Percentiles rank a stretch among this genome's conserved stretches.
These are phyloP conservation scores for Ilyonectria destructans DNA, from an alignment of 2,329 filamentous ascomycete species.

Conservation along the genomic window DNA sequence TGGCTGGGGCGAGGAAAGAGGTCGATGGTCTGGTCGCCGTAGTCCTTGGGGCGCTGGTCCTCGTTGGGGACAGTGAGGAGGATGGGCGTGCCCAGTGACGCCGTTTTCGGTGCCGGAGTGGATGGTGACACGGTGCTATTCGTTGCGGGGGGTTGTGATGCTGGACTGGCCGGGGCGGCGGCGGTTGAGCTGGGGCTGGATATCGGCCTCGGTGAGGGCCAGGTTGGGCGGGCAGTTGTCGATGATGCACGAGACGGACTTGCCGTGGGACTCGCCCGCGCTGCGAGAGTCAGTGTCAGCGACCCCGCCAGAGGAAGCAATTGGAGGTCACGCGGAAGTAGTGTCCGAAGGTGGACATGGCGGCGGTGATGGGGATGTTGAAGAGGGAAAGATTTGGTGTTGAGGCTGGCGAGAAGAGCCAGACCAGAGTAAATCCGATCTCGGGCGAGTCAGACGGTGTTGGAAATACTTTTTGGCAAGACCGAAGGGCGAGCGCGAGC, in stretches of 20 bases:
- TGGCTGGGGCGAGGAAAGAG: conserved; percentile 92
- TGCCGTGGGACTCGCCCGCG: conserved; percentile 83
- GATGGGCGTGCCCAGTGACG: conserved; percentile 93
- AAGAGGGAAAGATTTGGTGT: conserved; percentile 8
- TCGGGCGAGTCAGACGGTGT: conserved; percentile 19
- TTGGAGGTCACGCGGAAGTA: conserved; percentile 62
- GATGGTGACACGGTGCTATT: conserved; percentile 93
- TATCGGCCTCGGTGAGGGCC: conserved; percentile 86
- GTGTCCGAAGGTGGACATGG: conserved; percentile 90
- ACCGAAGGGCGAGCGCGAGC: conserved; percentile 25
- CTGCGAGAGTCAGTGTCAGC: conserved; percentile 37
- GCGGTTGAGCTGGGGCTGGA: conserved; percentile 95
- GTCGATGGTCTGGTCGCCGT: conserved; percentile 92
- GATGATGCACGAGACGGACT: conserved; percentile 94
- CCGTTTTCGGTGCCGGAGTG: conserved; percentile 95
- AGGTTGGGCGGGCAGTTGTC: conserved; percentile 93
- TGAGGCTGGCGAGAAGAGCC: conserved; percentile 27
- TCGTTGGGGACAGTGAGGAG: conserved; percentile 90
- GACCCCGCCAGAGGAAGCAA: conserved; percentile 4
- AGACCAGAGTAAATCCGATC: conserved; percentile 30
- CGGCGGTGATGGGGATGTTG: conserved; percentile 46
- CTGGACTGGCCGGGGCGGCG: conserved; percentile 90
- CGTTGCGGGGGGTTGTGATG: conserved; percentile 92
- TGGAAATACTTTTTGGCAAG: conserved; percentile 18
- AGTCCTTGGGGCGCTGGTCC: conserved; percentile 94